Base-by-base conservation (phyloP, 495 filamentous ascomycete species). In the Penicillium ochrochloron region DNA sequence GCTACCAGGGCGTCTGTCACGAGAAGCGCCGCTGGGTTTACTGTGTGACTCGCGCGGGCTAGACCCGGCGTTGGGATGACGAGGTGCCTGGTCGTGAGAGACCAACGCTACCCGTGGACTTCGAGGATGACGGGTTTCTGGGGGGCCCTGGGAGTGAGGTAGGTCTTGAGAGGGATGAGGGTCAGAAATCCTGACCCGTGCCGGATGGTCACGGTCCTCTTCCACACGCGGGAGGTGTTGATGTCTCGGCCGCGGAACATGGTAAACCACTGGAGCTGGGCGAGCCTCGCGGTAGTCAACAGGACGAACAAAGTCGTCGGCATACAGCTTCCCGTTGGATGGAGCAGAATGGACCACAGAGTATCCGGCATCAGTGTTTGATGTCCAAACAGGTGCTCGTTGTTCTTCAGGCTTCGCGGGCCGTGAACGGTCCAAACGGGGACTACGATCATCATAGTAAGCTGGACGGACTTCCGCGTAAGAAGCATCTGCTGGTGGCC, bases 271-370 rank as follows among this genome's bases (percentile, higher is more conserved):
- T 41, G 73, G 68, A 44, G 61, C 52, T 39, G 73, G 68, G 55
- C 55, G 59, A 37, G 68, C 62, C 41, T 76, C 75, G 48, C 64
- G 70, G 25, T 68, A 57, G 62, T 75, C 76, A 70, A 81, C 64
- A 34, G 69, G 68, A 60, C 76, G 78, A 58, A 79, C 71, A 61
- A 81, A 79, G 60, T 66, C 76, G 60, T 78, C 73, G 10, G 78
- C 77, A 65, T 81, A 78, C 19, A 72, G 60, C 27, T 68, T 71
- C 29, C 71, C 73, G 34, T 66, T 65, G 9, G 63, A 59, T 35
- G 66, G 59, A 25, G 57, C 39, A 31, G 64, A 66, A 60, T 68
- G 57, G 19, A 66, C 53, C 42, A 70, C 44, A 60, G 58, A 33
- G 25, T 64, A 59, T 27, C 50, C 59, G 9, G 64, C 66, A 63